Base-by-base conservation (phyloP, 169 alveolate genomes). In the Eimeria brunetti region DNA sequence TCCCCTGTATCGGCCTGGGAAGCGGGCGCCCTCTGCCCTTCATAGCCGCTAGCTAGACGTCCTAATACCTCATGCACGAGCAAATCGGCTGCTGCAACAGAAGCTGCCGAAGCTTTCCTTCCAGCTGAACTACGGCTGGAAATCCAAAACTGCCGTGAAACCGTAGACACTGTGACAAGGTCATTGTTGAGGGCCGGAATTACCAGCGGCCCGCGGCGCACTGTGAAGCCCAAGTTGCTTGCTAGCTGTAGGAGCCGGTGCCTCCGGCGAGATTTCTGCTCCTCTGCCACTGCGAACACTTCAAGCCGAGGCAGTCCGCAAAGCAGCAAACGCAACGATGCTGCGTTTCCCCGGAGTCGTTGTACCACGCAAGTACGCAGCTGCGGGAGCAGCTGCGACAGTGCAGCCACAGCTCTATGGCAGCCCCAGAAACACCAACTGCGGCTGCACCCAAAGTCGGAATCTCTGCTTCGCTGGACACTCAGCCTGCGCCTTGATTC, bases 341-440 rank as follows among this genome's bases (percentile, higher is more conserved):
- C 20, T 30, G 93, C 93, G 64, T 86, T 86, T 38, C 93, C 93
- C 67, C 83, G 80, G 33, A 86, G 93, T 27, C 56, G 93, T n/a
- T 86, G 93, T 83, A 86, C 93, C 49, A 86, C 93, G 93, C 93
- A 86, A 44, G 62, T 64, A 60, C 93, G 93, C 83, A 86, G 75
- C 67, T 86, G 93, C 71, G 93, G 93, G 30, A 86, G 81, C 30
- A 86, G 93, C 93, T 86, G 93, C 83, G 93, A 86, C 67, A 86
- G 51, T 22, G 93, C 93, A 86, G 93, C 93, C 93, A 86, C 93
- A n/a, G 93, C 93, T 86, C 93, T 56, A 36, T 86, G 93, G 69
- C 93, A 86, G 51, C 44, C 81, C 93, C 93, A 86, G 71, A 86
- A 64, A 38, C 93, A 86, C 83, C 93, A 86, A 36, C 62, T 86